Evolutionary conservation across 2,329 filamentous ascomycete genomes (phyloP).

Genomic region (Ophiostoma australiae): DNA sequence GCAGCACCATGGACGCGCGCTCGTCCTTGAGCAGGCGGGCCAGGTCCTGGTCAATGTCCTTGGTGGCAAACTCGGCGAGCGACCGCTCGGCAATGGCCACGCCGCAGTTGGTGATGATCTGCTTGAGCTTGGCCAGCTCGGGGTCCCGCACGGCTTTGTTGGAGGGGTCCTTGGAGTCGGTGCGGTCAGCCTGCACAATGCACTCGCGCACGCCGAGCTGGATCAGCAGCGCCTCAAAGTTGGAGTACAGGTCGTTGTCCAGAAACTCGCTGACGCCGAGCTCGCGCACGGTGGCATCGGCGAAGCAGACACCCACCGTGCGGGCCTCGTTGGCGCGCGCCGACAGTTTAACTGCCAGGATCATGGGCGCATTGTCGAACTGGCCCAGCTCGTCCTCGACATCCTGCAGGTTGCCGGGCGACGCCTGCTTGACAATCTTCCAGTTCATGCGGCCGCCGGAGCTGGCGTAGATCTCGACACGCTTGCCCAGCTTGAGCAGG

Average conservation of each 20-base stretch:
- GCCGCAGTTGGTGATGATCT: constrained; percentile 88
- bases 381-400: constrained; percentile 89
- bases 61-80: constrained; percentile 71
- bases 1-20: constrained; percentile 63
- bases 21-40: constrained; percentile 84
- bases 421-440: constrained; percentile 88
- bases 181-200: constrained; percentile 70
- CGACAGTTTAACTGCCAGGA: constrained; percentile 87
- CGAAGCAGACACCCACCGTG: constrained; percentile 91
- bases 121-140: constrained; percentile 78
- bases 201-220: constrained; percentile 95
- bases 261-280: constrained; percentile 95
- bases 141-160: constrained; percentile 73
- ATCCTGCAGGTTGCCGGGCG: constrained; percentile 92
- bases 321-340: constrained; percentile 81
- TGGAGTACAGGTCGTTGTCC: constrained; percentile 98
- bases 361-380: constrained; percentile 86
- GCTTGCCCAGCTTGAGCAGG: constrained; percentile 83
- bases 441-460: constrained; percentile 76
- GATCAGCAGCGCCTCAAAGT: constrained; percentile 93
- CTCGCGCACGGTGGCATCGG: constrained; percentile 92
- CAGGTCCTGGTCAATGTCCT: constrained; percentile 94
- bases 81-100: constrained; percentile 82
- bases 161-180: constrained; percentile 41
- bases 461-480: constrained; percentile 84